Evolutionary conservation across 2,329 filamentous ascomycete species (phyloP).

Genomic region (Fusarium sp.): DNA sequence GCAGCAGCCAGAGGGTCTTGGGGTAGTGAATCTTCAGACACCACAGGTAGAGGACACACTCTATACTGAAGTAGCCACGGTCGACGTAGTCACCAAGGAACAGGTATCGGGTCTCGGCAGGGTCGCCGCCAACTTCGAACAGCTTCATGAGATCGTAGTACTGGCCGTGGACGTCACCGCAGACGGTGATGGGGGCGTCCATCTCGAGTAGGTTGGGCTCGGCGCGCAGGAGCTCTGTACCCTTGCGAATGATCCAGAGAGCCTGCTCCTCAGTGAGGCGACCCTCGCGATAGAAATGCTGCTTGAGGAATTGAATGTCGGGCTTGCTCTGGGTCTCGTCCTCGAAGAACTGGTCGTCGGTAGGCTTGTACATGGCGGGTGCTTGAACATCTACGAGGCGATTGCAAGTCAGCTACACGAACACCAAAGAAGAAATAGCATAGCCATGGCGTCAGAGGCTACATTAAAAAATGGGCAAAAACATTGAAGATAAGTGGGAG

Average conservation of each 20-base stretch:
- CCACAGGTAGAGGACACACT: conserved; percentile 99
- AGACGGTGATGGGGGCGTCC: conserved; percentile 99
- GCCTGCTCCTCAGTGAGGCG: conserved; percentile 97
- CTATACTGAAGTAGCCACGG: conserved; percentile 98
- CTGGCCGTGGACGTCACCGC: conserved; percentile 97
- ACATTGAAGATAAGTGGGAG: background rate
- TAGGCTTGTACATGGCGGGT: conserved; percentile 91
- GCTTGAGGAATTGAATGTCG: conserved; percentile 93
- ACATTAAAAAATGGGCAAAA: background rate
- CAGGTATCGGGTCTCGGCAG: conserved; percentile 94
- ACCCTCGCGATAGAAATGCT: conserved; percentile 98
- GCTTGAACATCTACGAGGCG: conserved; percentile 87
- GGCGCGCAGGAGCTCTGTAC: conserved; percentile 85
- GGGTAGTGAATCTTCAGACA: conserved; percentile 99
- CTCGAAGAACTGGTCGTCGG: conserved; percentile 94
- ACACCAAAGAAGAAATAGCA: background rate
- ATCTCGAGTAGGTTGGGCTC: conserved; percentile 98
- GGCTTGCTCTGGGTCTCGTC: conserved; percentile 89
- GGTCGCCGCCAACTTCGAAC: conserved; percentile 97
- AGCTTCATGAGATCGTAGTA: conserved; percentile 99
- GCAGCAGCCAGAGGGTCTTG: conserved; percentile 94
- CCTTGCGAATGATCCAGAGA: conserved; percentile 91
- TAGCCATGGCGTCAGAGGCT: background rate
- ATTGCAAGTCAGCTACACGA: conserved; percentile 32
- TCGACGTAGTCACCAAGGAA: conserved; percentile 99